A percentile compares a stretch with the other conserved stretches of the same genome.
These are phyloP conservation scores for Rhodomyrtus tomentosa DNA, from an alignment of 345 rosid genomes.

Conservation along the genomic window DNA sequence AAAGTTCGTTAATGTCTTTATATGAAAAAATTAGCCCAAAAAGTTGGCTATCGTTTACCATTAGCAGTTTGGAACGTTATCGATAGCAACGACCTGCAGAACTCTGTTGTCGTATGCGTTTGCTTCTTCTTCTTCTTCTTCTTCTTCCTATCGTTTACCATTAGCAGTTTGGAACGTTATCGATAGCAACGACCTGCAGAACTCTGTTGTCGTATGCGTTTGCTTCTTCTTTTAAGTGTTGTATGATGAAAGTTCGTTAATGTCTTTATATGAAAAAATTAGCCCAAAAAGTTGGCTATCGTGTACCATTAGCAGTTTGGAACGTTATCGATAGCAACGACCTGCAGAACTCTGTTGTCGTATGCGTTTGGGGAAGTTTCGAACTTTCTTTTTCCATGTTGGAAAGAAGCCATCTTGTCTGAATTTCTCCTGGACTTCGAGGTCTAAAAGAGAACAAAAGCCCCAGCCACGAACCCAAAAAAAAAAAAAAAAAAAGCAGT, in stretches of 20 bases:
- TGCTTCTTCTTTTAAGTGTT: not conserved
- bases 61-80: not conserved
- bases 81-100: not conserved
- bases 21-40: not conserved
- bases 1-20: not conserved
- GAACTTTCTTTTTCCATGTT: not conserved
- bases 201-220: not conserved
- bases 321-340: not conserved
- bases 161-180: not conserved
- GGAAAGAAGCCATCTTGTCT: not conserved
- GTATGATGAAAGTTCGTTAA: not conserved
- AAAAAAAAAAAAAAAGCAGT: not conserved
- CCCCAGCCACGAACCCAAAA: not conserved
- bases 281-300: not conserved
- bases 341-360: not conserved
- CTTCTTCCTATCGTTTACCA: not conserved
- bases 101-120: not conserved
- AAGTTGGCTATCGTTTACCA: not conserved
- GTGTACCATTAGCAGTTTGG: not conserved
- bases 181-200: not conserved
- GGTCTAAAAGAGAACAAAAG: not conserved
- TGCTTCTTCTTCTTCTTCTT: no score
- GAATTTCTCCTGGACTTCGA: not conserved
- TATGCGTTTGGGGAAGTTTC: not conserved
- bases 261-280: not conserved